phyloP scores from a whole-genome alignment of 2,329 filamentous ascomycete species.

The Mycosphaerella sp. region DNA sequence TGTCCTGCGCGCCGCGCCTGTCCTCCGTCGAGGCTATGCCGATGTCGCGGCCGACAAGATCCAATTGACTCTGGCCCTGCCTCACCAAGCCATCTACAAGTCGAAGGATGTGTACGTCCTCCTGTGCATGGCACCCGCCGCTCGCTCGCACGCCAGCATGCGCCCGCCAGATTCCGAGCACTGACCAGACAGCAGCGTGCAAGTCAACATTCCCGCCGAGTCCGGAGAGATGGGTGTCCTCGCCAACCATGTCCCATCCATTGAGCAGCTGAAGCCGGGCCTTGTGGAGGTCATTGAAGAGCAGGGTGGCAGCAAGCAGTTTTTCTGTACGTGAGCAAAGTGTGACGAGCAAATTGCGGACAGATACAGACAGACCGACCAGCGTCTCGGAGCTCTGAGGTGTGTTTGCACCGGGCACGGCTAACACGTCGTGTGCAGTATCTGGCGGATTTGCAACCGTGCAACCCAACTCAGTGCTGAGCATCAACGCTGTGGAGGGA shows the following conservation, averaged over 20 bases:
- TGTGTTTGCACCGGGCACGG: neutral
- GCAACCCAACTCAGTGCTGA: slow-evolving; percentile 88
- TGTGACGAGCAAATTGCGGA: neutral
- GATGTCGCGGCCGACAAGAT: slow-evolving; percentile 58
- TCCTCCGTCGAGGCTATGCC: slow-evolving; percentile 84
- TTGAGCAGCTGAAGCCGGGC: slow-evolving; percentile 98
- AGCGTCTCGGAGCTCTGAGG: neutral
- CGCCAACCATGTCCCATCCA: slow-evolving; percentile 96
- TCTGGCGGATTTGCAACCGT: slow-evolving; percentile 96
- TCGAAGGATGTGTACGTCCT: slow-evolving; percentile 62
- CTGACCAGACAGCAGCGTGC: slow-evolving; percentile 57
- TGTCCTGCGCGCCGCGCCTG: slow-evolving; percentile 65
- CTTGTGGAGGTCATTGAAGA: slow-evolving; percentile 95
- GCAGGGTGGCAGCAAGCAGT: slow-evolving; percentile 83
- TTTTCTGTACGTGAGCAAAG: slow-evolving; percentile 74
- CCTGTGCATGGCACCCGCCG: slow-evolving; percentile 10
- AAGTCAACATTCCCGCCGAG: slow-evolving; percentile 98
- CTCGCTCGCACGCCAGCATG: neutral
- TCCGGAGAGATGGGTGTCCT: slow-evolving; percentile 99
- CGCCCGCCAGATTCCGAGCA: slow-evolving; percentile 15
- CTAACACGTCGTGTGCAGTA: slow-evolving; percentile 50
- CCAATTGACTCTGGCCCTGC: slow-evolving; percentile 95
- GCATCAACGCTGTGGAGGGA: slow-evolving; percentile 97
- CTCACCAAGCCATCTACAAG: slow-evolving; percentile 79
- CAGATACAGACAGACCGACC: neutral